A percentile compares a stretch with the other conserved stretches of the same genome.
Conservation (phyloP, 2,329 filamentous ascomycete species). For the Aureobasidium sp. region DNA sequence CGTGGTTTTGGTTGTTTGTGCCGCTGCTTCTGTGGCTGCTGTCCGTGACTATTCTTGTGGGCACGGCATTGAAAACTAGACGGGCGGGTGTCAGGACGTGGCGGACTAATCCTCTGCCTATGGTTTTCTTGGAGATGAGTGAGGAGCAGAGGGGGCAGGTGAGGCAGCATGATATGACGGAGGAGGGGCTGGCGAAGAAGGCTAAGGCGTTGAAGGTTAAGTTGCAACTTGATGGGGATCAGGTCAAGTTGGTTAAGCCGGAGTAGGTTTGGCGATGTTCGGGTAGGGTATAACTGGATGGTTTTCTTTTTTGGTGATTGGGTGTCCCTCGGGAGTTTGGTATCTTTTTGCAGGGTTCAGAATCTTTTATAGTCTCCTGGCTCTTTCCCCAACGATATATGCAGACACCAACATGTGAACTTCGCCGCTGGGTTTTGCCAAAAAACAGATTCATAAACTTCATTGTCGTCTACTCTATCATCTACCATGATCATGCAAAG, state of each 20-base stretch:
- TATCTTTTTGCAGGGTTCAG: too few relatives aligned
- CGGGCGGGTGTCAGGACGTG: not conserved
- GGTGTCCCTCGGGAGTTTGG: too few relatives aligned
- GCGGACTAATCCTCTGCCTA: not conserved
- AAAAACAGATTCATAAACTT: not conserved
- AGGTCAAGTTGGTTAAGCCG: not conserved
- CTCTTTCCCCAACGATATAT: too few relatives aligned
- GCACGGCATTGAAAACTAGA: not conserved
- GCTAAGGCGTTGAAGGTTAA: not conserved
- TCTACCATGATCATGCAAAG: not conserved
- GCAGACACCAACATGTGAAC: too few relatives aligned
- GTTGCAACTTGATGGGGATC: not conserved
- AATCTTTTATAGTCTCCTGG: too few relatives aligned
- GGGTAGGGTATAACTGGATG: too few relatives aligned
- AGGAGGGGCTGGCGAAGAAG: not conserved
- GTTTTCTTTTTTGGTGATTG: too few relatives aligned
- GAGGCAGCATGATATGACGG: not conserved
- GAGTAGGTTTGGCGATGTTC: not conserved
- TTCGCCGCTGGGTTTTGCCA: too few relatives aligned
- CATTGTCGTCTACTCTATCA: not conserved
- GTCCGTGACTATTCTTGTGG: not conserved
- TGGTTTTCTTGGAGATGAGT: not conserved
- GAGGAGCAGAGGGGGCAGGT: not conserved
- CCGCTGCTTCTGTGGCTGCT: not conserved
- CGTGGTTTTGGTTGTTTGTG: not conserved